Evolutionary conservation across 306 rosid genomes (phyloP), one percentile per base, ranked within the genome.

Genomic region (Ammopiptanthus mongolicus): DNA sequence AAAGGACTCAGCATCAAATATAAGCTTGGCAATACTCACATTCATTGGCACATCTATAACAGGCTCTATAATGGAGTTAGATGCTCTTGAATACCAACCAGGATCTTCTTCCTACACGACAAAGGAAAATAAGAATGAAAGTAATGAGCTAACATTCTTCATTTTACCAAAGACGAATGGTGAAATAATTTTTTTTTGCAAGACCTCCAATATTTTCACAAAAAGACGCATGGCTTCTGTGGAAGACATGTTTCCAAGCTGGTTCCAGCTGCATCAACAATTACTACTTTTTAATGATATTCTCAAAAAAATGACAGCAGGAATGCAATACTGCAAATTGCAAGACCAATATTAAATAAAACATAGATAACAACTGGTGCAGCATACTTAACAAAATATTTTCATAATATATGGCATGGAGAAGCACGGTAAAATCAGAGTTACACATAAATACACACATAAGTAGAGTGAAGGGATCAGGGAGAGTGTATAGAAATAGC

Each of bases 211-310:
- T 80, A 93, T 90, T 89, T 93, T 93, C 60, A 93, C 98, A 85
- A 93, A 93, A 58, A 93, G 97, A 47, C 97, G 98, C 98, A 93
- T 93, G 73, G 98, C 97, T 83, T 93, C 98, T 14, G 89, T 78
- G 73, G 91, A 52, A 53, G 89, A 85, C 89, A 88, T 93, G 76
- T 87, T 91, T 39, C 97, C 93, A 73, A 93, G 97, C 84, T 90
- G 91, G 75, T 86, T 91, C 98, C 98, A 93, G 89, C 97, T 93
- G 90, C 91, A 88, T 70, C 83, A 68, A 77, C 74, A 84, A 17
- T 53, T 8, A 59, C 48, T n/a, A 11, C 47, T 63, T 51, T 80
- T 47, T 50, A 69, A 17, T 56, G 57, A 69, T 47, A 80, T 64
- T 34, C 63, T 51, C 62, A 65, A 52, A 25, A 74, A 47, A 76